Percentiles rank a stretch among this genome's conserved stretches.
Conservation (phyloP, 1,284 basidiomycete genomes). For the Cryptococcus hybrid region DNA sequence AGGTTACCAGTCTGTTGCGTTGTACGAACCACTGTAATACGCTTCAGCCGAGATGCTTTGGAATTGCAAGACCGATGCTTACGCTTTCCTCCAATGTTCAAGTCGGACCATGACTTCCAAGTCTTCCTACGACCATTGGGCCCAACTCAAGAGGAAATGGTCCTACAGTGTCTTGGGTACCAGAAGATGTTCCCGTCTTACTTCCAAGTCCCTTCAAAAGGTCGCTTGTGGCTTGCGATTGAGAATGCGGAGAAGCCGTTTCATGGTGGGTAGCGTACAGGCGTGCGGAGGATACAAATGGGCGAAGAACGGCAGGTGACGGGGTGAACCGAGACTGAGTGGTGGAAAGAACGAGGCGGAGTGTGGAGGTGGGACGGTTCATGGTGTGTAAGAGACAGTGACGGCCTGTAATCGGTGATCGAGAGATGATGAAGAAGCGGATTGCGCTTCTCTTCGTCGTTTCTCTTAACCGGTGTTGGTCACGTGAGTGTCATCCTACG, state of each 20-base stretch:
- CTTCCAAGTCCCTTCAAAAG: constrained; percentile 23
- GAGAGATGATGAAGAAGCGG: no score
- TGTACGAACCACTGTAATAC: constrained; percentile 64
- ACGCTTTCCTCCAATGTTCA: constrained; percentile 80
- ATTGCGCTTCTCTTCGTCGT: no score
- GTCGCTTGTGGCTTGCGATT: constrained; percentile 19
- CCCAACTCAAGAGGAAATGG: constrained; percentile 75
- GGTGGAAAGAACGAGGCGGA: no score
- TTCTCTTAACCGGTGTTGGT: no score
- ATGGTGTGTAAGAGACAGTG: no score
- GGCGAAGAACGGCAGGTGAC: neutral
- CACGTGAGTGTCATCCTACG: no score
- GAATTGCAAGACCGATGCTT: constrained; percentile 32
- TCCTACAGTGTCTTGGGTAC: constrained; percentile 56
- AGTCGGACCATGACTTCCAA: constrained; percentile 67
- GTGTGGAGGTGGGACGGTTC: no score
- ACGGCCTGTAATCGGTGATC: no score
- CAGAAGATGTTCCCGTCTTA: constrained; percentile 19
- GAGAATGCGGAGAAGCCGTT: neutral
- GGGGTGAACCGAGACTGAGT: no score
- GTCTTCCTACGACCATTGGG: constrained; percentile 54
- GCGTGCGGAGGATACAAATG: constrained; percentile 1
- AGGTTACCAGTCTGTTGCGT: constrained; percentile 78
- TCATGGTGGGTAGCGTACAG: constrained; percentile 11
- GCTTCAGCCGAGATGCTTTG: no score